Evolutionary conservation across 2,329 filamentous ascomycete species (phyloP).

Genomic region (Aureobasidium sp.): DNA sequence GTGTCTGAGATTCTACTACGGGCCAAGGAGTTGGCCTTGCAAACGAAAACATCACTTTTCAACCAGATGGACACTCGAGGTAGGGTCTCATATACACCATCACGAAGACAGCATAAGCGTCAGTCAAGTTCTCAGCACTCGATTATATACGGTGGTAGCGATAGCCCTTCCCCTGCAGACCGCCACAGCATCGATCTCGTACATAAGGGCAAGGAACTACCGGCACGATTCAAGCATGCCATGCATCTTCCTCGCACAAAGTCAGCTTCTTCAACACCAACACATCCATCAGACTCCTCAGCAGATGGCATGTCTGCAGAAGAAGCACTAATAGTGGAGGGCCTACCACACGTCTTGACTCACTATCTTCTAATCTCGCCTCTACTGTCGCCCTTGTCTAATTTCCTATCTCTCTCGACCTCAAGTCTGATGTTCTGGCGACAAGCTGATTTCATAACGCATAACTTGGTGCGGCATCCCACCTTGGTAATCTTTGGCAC

Average conservation of each 20-base stretch:
- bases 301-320: conserved; percentile 18
- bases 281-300: not conserved
- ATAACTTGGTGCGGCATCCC: conserved; percentile 43
- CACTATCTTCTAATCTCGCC: conserved; percentile 42
- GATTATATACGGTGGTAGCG: conserved; percentile 36
- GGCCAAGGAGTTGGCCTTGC: conserved; percentile 58
- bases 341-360: conserved; percentile 17
- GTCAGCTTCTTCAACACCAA: not conserved
- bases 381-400: conserved; percentile 36
- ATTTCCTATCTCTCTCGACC: conserved; percentile 23
- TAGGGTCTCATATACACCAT: conserved; percentile 19
- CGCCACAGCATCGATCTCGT: conserved; percentile 8
- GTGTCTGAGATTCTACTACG: conserved; percentile 62
- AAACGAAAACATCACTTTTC: conserved; percentile 37
- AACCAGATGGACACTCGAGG: conserved; percentile 27
- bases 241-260: conserved; percentile 20
- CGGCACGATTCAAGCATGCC: conserved; percentile 25
- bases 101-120: conserved; percentile 14
- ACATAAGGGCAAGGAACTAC: conserved; percentile 19
- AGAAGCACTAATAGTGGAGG: not conserved
- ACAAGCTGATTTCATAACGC: not conserved
- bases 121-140: conserved; percentile 18
- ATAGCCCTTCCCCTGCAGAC: conserved; percentile 17
- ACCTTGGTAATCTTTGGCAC: conserved; percentile 69
- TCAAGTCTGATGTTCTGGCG: conserved; percentile 20